Base-by-base conservation (phyloP, 768 basidiomycete species). In the Leccinum subtestaceum region DNA sequence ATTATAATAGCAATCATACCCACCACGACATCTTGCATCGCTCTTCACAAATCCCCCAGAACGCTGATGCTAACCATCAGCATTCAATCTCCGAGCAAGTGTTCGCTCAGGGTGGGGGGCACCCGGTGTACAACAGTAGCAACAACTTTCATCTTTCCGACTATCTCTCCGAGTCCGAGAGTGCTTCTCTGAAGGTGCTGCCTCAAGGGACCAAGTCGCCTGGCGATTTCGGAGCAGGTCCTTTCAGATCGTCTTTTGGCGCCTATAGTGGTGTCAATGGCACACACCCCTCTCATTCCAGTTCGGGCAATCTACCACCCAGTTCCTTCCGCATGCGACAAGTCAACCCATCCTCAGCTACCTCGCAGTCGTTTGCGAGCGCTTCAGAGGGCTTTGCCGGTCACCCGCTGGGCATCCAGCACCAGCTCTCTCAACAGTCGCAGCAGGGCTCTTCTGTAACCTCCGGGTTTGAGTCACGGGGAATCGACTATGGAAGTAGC, bases 101-200 rank as follows among this genome's bases (percentile, higher is more conserved):
- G 43, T 77, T 70, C 60, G 58, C 62, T 40, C 77, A 71, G 53
- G 66, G 64, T 60, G 74, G 68, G 57, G 61, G 61, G 55, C 78
- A 73, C 13, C 65, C 76, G 58, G 61, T 79, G 76, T 79, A 79
- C 66, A 79, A 79, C 67, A 80, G 67, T 69, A 65, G 58, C 66
- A 76, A 63, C 53, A 72, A 64, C 54, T 63, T 64, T 54, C 71
- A 71, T 58, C 57, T 70, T 46, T 58, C 76, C 32, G 78, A 78
- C 55, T 76, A 70, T 60, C 59, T 70, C 40, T 62, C 72, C 51
- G 70, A 77, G 62, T 59, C 76, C 27, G 63, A 75, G 34, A 67
- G 65, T 65, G 67, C 68, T 32, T 68, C 72, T 27, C 57, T 73
- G 65, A 76, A 75, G 66, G 67, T 68, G 54, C 64, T 64, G 7